phyloP scores from a whole-genome alignment of 345 rosid species.

The Chamaenerion angustifolium region DNA sequence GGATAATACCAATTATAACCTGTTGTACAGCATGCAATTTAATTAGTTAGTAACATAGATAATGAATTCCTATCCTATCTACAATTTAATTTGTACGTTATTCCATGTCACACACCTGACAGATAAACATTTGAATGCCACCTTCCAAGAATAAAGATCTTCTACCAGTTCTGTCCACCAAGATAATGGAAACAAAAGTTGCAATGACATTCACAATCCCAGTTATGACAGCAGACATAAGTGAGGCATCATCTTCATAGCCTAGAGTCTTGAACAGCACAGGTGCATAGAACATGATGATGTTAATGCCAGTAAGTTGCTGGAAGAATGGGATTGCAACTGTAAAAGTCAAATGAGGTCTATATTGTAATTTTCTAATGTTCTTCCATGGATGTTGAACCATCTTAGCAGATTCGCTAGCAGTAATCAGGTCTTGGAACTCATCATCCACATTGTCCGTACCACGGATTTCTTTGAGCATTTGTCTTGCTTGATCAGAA shows the following conservation, averaged over 20 bases:
- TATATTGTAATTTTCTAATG: conserved; percentile 32
- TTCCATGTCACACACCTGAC: no score
- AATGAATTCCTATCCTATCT: no score
- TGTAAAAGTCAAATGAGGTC: conserved; percentile 51
- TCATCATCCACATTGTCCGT: conserved; percentile 40
- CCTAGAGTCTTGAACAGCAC: conserved; percentile 65
- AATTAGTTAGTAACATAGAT: no score
- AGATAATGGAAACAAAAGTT: conserved; percentile 40
- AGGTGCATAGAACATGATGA: conserved; percentile 65
- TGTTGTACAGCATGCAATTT: neutral
- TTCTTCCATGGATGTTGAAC: conserved; percentile 59
- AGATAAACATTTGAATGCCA: conserved; percentile 52
- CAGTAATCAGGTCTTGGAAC: conserved; percentile 45
- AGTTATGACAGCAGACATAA: conserved; percentile 51
- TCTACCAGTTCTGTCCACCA: conserved; percentile 53
- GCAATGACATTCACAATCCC: conserved; percentile 53
- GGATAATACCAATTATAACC: conserved; percentile 15
- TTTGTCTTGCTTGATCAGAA: conserved; percentile 37
- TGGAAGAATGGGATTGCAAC: conserved; percentile 53
- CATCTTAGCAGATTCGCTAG: conserved; percentile 44
- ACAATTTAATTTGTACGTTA: no score
- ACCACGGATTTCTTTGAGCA: conserved; percentile 48
- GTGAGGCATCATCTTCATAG: conserved; percentile 54
- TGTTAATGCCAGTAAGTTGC: conserved; percentile 67
- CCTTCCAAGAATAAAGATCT: conserved; percentile 59